Base-by-base conservation (phyloP, 305 asterid species). In the Fraxinus greggii region DNA sequence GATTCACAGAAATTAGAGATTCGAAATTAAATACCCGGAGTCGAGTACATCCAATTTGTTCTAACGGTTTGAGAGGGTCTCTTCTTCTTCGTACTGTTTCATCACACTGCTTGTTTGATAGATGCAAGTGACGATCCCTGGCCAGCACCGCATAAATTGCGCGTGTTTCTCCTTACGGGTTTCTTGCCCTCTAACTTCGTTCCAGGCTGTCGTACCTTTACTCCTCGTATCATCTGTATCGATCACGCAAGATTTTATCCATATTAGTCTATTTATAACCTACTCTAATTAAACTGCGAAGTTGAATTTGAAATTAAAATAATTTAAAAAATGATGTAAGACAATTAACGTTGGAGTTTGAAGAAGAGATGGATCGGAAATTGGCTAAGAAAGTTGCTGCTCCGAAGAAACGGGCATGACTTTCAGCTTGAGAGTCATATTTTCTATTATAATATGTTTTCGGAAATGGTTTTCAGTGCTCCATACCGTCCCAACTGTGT, bases 221-320 rank as follows among this genome's bases (percentile, higher is more conserved):
- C 96, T 56, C 99, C 99, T 15, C 99, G 91, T 26, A 97, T 94
- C 96, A 97, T 83, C 99, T 97, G 90, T 86, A 82, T 72, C 26
- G 24, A 24, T 6, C 67, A 19, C 21, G 7, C 70, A 79, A 48
- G 9, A 7, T 12, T 12, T 12, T 1, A 7, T 13, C 24, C 8
- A 28, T 19, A 15, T 17, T 21, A 48, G 5, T 15, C n/a, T 7
- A 0, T n/a, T 24, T n/a, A 54, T 5, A n/a, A n/a, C 24, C 31
- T n/a, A 24, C 79, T 28, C 40, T 33, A 28, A 5, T 19, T 4
- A 26, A 48, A 23, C 24, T 32, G 67, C 17, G 24, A 42, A 82
- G 2, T 1, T 2, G 2, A 40, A 4, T 26, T 12, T 7, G 21
- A 75, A 35, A 54, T 54, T 17, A 54, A 77, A 42, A 42, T 31